A percentile compares a stretch with the other conserved stretches of the same genome.
phyloP scores from a whole-genome alignment of 169 alveolate genomes.

The Prorocentrum cordatum region DNA sequence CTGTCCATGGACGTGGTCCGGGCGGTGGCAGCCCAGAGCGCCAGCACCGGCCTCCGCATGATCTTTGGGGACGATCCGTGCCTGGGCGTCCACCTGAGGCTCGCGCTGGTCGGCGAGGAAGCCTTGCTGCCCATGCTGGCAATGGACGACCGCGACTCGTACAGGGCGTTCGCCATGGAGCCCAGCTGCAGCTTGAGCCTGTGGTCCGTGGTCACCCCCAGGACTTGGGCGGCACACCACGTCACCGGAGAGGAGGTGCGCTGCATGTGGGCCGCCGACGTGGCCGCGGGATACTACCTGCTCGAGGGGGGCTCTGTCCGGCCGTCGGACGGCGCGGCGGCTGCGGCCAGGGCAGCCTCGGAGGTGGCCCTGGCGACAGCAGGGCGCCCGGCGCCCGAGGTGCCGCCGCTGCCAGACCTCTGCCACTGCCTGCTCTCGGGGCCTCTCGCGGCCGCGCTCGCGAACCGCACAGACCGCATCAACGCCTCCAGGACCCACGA shows the following conservation, averaged over 20 bases:
- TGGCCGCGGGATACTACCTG: too few relatives aligned
- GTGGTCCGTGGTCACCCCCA: slow-evolving; percentile 44
- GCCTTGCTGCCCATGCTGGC: not conserved
- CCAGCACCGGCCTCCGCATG: not conserved
- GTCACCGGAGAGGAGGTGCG: slow-evolving; percentile 30
- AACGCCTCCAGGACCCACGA: not conserved
- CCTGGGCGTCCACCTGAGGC: slow-evolving; percentile 40
- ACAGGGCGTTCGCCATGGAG: slow-evolving; percentile 55
- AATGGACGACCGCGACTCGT: slow-evolving; percentile 63
- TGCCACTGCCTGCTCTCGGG: slow-evolving; percentile 9
- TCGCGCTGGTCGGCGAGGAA: not conserved
- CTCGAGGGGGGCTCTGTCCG: not conserved
- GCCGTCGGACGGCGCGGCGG: too few relatives aligned
- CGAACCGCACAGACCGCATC: slow-evolving; percentile 13
- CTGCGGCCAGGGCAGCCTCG: too few relatives aligned
- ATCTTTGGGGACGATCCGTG: slow-evolving; percentile 42
- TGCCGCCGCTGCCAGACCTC: slow-evolving; percentile 7
- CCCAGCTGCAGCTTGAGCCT: slow-evolving; percentile 44
- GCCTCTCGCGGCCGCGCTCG: slow-evolving; percentile 16
- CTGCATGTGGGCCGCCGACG: slow-evolving; percentile 58
- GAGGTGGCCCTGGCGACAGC: too few relatives aligned
- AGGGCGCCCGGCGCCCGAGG: not conserved
- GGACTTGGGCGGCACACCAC: slow-evolving; percentile 39
- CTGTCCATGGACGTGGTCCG: slow-evolving; percentile 40
- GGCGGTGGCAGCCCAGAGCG: not conserved